Conservation (phyloP, 768 basidiomycete species). For the Boletus eberwhitei region DNA sequence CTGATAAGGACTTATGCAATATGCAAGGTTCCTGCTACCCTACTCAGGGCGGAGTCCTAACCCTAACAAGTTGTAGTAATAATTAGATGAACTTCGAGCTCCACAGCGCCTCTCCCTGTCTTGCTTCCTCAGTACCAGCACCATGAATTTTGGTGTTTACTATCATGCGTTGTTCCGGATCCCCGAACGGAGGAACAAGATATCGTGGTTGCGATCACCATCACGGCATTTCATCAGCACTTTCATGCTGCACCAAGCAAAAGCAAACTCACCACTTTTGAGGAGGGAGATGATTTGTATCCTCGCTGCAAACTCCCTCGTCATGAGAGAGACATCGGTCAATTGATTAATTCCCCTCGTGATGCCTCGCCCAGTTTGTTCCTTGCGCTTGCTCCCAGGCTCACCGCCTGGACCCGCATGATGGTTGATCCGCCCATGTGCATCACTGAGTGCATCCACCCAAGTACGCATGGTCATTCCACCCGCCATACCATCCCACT, state of each 20-base stretch:
- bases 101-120: slow-evolving; percentile 50
- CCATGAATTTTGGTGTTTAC: slow-evolving; percentile 49
- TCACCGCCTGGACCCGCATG: neutral
- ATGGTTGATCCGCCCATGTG: slow-evolving; percentile 32
- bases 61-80: neutral
- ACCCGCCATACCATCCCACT: slow-evolving; percentile 54
- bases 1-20: too few species aligned
- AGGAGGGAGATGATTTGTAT: slow-evolving; percentile 53
- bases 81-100: slow-evolving; percentile 49
- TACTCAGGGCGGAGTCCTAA: too few species aligned
- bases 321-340: slow-evolving; percentile 48
- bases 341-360: slow-evolving; percentile 49
- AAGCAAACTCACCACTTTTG: slow-evolving; percentile 43
- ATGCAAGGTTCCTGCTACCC: too few species aligned
- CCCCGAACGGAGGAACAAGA: neutral
- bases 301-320: slow-evolving; percentile 50
- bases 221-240: slow-evolving; percentile 1
- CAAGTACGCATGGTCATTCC: slow-evolving; percentile 56
- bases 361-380: slow-evolving; percentile 46
- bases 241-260: neutral
- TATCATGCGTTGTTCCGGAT: slow-evolving; percentile 10
- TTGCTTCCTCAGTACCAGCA: slow-evolving; percentile 45
- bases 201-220: neutral
- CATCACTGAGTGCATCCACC: slow-evolving; percentile 46
- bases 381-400: slow-evolving; percentile 34